A percentile compares a stretch with the other conserved stretches of the same genome.
phyloP scores from a whole-genome alignment of 306 rosid genomes.

The Dicorynia guianensis region DNA sequence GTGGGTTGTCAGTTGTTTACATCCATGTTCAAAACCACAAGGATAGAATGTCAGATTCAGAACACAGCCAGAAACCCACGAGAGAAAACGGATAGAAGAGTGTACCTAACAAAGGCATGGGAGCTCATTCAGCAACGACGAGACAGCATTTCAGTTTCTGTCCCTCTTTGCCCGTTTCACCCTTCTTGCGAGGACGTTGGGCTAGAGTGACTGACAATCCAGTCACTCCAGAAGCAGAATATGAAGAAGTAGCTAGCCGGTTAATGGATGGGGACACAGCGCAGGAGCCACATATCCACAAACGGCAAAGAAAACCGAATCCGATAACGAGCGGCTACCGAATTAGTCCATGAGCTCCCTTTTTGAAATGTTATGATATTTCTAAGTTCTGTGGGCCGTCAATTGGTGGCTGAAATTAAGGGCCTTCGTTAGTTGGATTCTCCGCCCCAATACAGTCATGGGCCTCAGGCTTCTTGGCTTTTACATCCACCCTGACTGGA shows the following conservation, averaged over 20 bases:
- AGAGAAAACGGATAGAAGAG: slow-evolving; percentile 6
- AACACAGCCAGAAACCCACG: background rate
- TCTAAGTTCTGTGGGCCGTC: too few relatives aligned
- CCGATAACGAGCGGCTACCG: slow-evolving; percentile 7
- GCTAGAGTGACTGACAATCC: slow-evolving; percentile 4
- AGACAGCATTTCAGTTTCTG: background rate
- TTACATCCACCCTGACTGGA: too few relatives aligned
- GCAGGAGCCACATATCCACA: slow-evolving; percentile 23
- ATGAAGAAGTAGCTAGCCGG: background rate
- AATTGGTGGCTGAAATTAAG: too few relatives aligned
- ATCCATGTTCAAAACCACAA: background rate
- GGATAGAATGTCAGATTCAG: background rate
- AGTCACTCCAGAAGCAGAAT: slow-evolving; percentile 2
- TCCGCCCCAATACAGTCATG: too few relatives aligned
- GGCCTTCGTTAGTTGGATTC: too few relatives aligned
- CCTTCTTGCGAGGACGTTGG: background rate
- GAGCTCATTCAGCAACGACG: slow-evolving; percentile 66
- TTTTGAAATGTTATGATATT: too few relatives aligned
- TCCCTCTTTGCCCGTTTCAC: too few relatives aligned
- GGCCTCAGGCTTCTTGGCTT: too few relatives aligned
- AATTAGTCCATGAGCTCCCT: too few relatives aligned
- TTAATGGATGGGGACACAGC: background rate
- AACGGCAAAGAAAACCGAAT: background rate
- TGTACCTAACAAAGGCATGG: slow-evolving; percentile 81
- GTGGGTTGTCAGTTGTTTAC: background rate